Base-by-base conservation (phyloP, 768 basidiomycete genomes). In the Xerocomellus intermedius region DNA sequence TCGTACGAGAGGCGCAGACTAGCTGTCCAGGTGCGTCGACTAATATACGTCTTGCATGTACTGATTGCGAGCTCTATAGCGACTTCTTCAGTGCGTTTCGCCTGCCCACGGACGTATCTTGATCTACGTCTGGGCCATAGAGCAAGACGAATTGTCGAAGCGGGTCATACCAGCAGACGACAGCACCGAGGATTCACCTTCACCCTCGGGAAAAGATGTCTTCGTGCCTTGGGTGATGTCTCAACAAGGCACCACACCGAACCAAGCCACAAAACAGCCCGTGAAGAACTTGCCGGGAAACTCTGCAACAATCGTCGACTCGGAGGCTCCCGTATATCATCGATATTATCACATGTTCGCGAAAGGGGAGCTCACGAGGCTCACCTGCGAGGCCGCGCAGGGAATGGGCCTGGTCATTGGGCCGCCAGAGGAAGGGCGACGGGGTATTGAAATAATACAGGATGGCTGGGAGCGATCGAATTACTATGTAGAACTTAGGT, bases 301-400 rank as follows among this genome's bases (percentile, higher is more conserved):
- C 14, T 38, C 47, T 21, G 52, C n/a, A 57, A 46, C 41, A 55
- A 63, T 12, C 7, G 14, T 13, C 2, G 57, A n/a, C n/a, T n/a
- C n/a, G n/a, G n/a, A 43, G 21, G 35, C 41, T 33, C 43, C 81
- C 58, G 77, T 89, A 4, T 90, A 84, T 74, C 85, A 94, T 66
- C 81, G 97, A 52, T 99, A 97, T 68, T 99, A 99, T 68, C 97
- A 99, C 69, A 90, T 99, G 82, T 99, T 98, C 67, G 80, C 83
- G 0, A 75, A 82, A 41, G 90, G 87, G 19, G 97, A 99, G 71
- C 79, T 99, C 45, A 58, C 66, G 17, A 70, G 69, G 13, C 78
- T 97, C 10, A 82, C 89, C 6, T 51, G 57, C 8, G 76, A 81
- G 33, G 94, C 94, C 1, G 88, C 88, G 4, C 57, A 65, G 28